phyloP scores from a whole-genome alignment of 1,284 basidiomycete species.

The Volvariella surrecta region DNA sequence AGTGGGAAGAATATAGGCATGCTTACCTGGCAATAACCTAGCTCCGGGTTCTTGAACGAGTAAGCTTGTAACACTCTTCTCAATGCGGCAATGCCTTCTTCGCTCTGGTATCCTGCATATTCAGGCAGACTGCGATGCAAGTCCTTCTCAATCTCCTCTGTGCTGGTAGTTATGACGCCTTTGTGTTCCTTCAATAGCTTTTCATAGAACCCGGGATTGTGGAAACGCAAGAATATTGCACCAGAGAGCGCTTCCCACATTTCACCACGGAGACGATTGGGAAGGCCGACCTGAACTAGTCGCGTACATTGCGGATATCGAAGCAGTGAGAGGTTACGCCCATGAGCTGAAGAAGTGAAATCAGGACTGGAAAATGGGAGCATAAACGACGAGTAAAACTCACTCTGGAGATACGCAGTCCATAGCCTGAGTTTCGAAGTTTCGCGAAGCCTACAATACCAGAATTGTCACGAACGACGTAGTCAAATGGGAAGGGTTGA shows the following conservation, averaged over 20 bases:
- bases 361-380: no score
- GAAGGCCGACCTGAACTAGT: conserved; percentile 94
- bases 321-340: conserved; percentile 85
- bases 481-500: conserved; percentile 4
- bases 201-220: conserved; percentile 83
- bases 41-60: conserved; percentile 93
- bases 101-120: conserved; percentile 89
- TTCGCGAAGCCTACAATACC: conserved; percentile 66
- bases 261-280: conserved; percentile 91
- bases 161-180: conserved; percentile 80
- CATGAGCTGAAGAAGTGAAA: conserved; percentile 47
- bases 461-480: conserved; percentile 7
- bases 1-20: not conserved
- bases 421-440: conserved; percentile 97
- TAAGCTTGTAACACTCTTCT: conserved; percentile 93
- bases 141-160: conserved; percentile 99
- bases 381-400: conserved; percentile 14
- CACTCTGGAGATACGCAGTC: conserved; percentile 82
- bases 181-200: conserved; percentile 72
- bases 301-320: conserved; percentile 96
- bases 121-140: conserved; percentile 92
- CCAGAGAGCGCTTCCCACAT: conserved; percentile 98
- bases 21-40: conserved; percentile 76
- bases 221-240: conserved; percentile 86
- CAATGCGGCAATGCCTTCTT: conserved; percentile 79